phyloP scores from a whole-genome alignment of 2,329 filamentous ascomycete species.

The Fusarium piperis region DNA sequence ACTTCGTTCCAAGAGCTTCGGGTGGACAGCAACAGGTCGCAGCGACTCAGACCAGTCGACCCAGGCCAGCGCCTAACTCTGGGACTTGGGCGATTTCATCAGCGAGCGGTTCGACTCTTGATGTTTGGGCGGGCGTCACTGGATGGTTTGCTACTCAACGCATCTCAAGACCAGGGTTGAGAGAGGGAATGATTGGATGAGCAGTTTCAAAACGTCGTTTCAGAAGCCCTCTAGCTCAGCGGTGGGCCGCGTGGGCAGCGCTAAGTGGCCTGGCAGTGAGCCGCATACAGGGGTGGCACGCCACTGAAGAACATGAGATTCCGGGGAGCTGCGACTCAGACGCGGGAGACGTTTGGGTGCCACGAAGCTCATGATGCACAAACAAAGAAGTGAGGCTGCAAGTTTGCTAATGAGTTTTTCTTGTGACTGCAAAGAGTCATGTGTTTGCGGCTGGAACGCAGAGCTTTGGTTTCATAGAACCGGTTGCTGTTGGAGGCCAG shows the following conservation, averaged over 20 bases:
- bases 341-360: neutral
- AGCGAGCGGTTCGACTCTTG: constrained; percentile 21
- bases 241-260: constrained; percentile 7
- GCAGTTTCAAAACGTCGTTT: constrained; percentile 37
- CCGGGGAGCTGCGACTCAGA: neutral
- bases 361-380: neutral
- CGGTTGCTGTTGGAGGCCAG: neutral
- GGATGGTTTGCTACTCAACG: constrained; percentile 5
- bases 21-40: constrained; percentile 30
- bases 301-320: neutral
- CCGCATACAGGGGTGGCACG: neutral
- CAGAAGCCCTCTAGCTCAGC: constrained; percentile 19
- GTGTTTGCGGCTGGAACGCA: neutral
- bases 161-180: constrained; percentile 40
- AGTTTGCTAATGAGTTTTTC: neutral
- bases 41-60: constrained; percentile 29
- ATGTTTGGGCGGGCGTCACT: constrained; percentile 26
- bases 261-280: constrained; percentile 9
- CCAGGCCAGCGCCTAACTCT: constrained; percentile 34
- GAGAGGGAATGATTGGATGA: constrained; percentile 34
- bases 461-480: neutral
- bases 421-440: neutral
- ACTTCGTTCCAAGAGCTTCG: constrained; percentile 12
- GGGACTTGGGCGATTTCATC: constrained; percentile 31
- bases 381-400: neutral